Evolutionary conservation across 2,329 filamentous ascomycete species (phyloP).

Genomic region (Trichoderma atroviride): DNA sequence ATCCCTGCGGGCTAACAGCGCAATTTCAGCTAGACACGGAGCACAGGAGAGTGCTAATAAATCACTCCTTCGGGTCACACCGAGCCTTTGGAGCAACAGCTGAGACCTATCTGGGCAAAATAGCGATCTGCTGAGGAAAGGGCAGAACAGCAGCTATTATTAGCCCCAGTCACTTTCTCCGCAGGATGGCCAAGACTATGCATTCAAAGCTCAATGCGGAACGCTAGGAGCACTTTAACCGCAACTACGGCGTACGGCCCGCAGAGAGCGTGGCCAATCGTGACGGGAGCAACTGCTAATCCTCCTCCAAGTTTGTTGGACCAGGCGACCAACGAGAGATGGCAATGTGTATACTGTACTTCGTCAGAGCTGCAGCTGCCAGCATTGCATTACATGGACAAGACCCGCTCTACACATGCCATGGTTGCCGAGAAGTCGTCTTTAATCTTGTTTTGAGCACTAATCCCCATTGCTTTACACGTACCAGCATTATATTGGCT

Average conservation of each 20-base stretch:
- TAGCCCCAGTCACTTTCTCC: constrained; percentile 9
- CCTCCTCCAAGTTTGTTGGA: neutral
- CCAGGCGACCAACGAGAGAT: constrained; percentile 16
- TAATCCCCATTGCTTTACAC: neutral
- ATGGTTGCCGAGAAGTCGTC: constrained; percentile 6
- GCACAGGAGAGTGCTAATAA: neutral
- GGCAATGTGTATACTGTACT: constrained; percentile 9
- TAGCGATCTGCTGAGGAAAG: neutral
- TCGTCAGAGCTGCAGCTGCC: constrained; percentile 13
- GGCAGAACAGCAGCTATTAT: constrained; percentile 8
- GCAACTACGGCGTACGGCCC: constrained; percentile 22
- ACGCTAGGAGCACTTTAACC: constrained; percentile 18
- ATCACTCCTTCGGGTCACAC: neutral
- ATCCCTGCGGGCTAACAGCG: neutral
- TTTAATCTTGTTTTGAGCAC: neutral
- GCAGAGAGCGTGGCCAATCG: constrained; percentile 11
- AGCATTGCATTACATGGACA: constrained; percentile 9
- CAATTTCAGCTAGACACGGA: neutral
- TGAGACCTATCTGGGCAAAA: neutral
- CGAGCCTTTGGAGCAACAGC: neutral
- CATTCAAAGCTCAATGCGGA: constrained; percentile 17
- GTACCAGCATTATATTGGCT: neutral
- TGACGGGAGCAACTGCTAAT: neutral
- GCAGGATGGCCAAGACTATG: constrained; percentile 21
- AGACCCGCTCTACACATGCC: constrained; percentile 7